phyloP scores from a whole-genome alignment of 352 stramenopile genomes.

The Globisporangium spiculum region DNA sequence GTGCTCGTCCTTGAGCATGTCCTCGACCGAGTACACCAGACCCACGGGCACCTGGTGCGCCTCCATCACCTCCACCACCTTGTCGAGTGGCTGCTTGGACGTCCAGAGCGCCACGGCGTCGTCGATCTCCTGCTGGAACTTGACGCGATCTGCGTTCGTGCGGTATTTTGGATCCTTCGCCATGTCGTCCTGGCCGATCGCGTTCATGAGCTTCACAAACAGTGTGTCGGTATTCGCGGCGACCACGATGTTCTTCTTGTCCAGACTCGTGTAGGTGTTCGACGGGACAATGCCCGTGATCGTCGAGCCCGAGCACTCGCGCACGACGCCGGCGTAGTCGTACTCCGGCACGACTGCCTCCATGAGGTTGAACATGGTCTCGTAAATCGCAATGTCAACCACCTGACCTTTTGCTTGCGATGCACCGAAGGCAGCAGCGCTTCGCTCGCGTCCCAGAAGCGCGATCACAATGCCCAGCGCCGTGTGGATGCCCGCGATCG shows the following conservation, averaged over 20 bases:
- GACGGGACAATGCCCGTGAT: constrained; percentile 87
- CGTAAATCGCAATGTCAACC: constrained; percentile 86
- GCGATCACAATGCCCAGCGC: constrained; percentile 81
- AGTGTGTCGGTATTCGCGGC: constrained; percentile 84
- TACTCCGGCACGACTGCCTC: constrained; percentile 84
- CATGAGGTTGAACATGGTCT: constrained; percentile 87
- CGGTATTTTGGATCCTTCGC: constrained; percentile 50
- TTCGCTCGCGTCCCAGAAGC: constrained; percentile 66
- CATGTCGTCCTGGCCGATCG: constrained; percentile 62
- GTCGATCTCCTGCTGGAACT: constrained; percentile 61
- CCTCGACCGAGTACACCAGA: constrained; percentile 77
- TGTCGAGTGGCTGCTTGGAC: constrained; percentile 38
- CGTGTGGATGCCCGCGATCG: constrained; percentile 78
- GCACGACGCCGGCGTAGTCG: constrained; percentile 73
- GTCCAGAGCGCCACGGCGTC: constrained; percentile 54
- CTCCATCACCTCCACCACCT: constrained; percentile 61
- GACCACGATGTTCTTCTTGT: constrained; percentile 85
- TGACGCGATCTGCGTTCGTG: constrained; percentile 67
- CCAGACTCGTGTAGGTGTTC: constrained; percentile 81
- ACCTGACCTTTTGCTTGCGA: constrained; percentile 53
- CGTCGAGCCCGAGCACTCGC: constrained; percentile 82
- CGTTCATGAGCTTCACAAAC: constrained; percentile 77
- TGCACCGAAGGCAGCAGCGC: constrained; percentile 8
- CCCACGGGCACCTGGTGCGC: constrained; percentile 53
- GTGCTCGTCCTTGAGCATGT: constrained; percentile 74